These are phyloP conservation scores for Hysterangium stoloniferum DNA, from an alignment of 768 basidiomycete genomes.

Conservation along the genomic window DNA sequence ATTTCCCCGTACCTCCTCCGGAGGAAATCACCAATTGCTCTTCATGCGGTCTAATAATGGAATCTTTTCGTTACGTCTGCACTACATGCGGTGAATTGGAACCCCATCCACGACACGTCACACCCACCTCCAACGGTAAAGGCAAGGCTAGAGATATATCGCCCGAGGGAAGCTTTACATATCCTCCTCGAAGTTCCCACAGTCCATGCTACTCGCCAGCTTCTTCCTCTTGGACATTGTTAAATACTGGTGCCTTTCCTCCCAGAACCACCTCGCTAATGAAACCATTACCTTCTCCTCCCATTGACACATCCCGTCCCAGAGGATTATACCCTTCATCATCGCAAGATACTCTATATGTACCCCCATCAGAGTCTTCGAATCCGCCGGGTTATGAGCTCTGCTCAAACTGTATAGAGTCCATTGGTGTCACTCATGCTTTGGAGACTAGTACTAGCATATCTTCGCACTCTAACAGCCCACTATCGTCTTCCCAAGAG, in stretches of 20 bases:
- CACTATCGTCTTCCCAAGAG: conserved; percentile 42
- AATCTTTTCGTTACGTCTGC: conserved; percentile 87
- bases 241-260: conserved; percentile 7
- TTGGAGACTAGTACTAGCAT: conserved; percentile 45
- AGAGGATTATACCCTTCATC: conserved; percentile 11
- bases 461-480: conserved; percentile 7
- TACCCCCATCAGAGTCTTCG: conserved; percentile 13
- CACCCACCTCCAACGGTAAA: conserved; percentile 25
- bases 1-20: conserved; percentile 43
- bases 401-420: conserved; percentile 72
- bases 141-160: conserved; percentile 41
- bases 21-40: conserved; percentile 75
- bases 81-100: conserved; percentile 77
- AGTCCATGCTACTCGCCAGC: conserved; percentile 22
- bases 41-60: conserved; percentile 64
- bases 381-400: conserved; percentile 65
- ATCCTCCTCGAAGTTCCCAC: conserved; percentile 30
- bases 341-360: conserved; percentile 14
- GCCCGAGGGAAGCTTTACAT: conserved; percentile 16
- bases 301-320: conserved; percentile 4
- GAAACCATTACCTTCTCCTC: background rate
- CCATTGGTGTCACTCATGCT: conserved; percentile 71
- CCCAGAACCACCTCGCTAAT: background rate
- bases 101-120: conserved; percentile 24
- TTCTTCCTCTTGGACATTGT: conserved; percentile 19